phyloP scores from a whole-genome alignment of 2,329 filamentous ascomycete genomes.

The Penicillium nordicum region DNA sequence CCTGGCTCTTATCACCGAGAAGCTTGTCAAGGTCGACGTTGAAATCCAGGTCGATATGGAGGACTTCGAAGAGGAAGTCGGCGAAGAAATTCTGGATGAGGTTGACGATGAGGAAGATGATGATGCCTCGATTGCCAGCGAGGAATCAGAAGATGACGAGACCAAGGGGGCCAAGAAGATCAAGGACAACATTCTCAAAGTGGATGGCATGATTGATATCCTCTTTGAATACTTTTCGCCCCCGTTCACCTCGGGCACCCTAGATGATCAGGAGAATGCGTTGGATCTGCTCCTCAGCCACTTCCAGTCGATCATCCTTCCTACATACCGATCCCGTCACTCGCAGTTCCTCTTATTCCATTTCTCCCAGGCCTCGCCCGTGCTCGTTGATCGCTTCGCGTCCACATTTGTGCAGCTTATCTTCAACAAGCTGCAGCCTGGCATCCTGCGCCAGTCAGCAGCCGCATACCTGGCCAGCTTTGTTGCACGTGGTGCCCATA shows the following conservation, averaged over 20 bases:
- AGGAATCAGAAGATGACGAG: conserved; percentile 54
- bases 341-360: conserved; percentile 96
- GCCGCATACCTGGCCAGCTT: conserved; percentile 93
- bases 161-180: conserved; percentile 61
- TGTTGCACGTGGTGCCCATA: conserved; percentile 81
- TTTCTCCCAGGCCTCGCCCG: conserved; percentile 78
- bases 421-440: conserved; percentile 65
- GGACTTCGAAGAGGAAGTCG: conserved; percentile 83
- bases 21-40: conserved; percentile 89
- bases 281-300: conserved; percentile 79
- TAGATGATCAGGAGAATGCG: conserved; percentile 65
- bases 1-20: conserved; percentile 76
- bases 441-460: conserved; percentile 75
- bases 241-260: conserved; percentile 65
- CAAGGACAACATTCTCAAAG: conserved; percentile 80
- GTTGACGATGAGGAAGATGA: conserved; percentile 55
- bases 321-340: conserved; percentile 86
- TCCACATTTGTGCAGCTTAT: conserved; percentile 71
- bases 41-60: conserved; percentile 93
- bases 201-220: conserved; percentile 84
- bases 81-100: conserved; percentile 62
- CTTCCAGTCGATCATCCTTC: conserved; percentile 83
- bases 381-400: conserved; percentile 77
- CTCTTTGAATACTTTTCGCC: conserved; percentile 80
- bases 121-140: conserved; percentile 64